These are phyloP conservation scores for Leccinum obscurum DNA, from an alignment of 768 basidiomycete genomes.

Conservation along the genomic window DNA sequence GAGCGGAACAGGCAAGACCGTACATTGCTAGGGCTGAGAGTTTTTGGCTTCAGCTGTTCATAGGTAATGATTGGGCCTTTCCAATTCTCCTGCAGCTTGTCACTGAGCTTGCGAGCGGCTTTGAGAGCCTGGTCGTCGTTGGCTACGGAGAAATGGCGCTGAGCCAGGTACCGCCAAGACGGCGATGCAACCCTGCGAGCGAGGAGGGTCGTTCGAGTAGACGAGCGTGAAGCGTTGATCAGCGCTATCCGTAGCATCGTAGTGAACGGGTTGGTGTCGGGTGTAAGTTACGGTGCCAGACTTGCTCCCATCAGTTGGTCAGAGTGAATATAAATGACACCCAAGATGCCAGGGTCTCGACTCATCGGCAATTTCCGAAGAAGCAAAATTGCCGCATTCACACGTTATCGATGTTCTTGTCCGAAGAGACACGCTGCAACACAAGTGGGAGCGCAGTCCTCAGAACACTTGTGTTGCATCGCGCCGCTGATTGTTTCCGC, in stretches of 20 bases:
- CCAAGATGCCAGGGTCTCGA: background rate
- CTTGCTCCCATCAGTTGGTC: background rate
- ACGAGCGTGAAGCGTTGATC: constrained; percentile 14
- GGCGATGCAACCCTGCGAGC: constrained; percentile 8
- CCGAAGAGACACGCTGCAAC: constrained; percentile 16
- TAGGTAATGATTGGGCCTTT: constrained; percentile 70
- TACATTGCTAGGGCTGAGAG: constrained; percentile 72
- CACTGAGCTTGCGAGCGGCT: constrained; percentile 34
- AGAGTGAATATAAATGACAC: background rate
- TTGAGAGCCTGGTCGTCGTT: constrained; percentile 24
- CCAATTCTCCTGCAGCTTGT: constrained; percentile 68
- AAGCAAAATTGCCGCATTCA: background rate
- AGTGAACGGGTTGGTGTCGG: background rate
- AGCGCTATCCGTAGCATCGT: constrained; percentile 28
- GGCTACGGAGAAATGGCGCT: constrained; percentile 37
- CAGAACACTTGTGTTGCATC: constrained; percentile 37
- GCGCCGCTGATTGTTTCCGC: constrained; percentile 10
- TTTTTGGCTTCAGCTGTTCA: constrained; percentile 78
- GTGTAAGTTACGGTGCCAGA: background rate
- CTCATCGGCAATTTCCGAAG: background rate
- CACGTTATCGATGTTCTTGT: background rate
- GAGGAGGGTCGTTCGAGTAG: constrained; percentile 11
- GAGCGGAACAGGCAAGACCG: background rate
- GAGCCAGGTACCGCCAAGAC: constrained; percentile 21
- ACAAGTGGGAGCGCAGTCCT: constrained; percentile 49